Conservation (phyloP, 345 rosid genomes). For the Lepidium didymum region DNA sequence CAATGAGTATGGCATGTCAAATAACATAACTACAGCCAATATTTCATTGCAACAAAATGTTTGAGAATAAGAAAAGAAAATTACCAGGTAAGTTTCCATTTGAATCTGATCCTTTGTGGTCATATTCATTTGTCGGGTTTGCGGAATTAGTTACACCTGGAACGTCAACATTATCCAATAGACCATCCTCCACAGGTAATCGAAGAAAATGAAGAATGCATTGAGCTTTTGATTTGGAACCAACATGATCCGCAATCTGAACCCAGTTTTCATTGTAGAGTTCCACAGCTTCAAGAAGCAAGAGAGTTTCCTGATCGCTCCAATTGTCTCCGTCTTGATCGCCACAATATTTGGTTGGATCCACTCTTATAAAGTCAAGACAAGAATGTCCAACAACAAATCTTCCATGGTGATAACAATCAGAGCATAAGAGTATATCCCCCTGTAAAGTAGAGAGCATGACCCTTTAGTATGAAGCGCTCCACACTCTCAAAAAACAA, state of each 20-base stretch:
- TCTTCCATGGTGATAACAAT: conserved; percentile 85
- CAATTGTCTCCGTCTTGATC: conserved; percentile 84
- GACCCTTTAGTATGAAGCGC: background rate
- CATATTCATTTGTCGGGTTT: conserved; percentile 46
- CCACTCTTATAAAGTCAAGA: conserved; percentile 70
- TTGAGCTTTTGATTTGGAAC: conserved; percentile 92
- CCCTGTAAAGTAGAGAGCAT: conserved; percentile 46
- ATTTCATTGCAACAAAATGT: background rate
- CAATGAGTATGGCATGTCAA: conserved; percentile 7
- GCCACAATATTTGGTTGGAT: conserved; percentile 55
- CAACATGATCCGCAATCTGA: conserved; percentile 91
- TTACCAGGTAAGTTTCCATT: conserved; percentile 58
- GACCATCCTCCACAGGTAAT: conserved; percentile 78
- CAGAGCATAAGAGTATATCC: conserved; percentile 60
- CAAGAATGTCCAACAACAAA: conserved; percentile 83
- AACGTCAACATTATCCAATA: conserved; percentile 77
- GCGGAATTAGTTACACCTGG: conserved; percentile 42
- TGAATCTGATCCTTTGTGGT: conserved; percentile 36
- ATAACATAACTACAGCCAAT: background rate
- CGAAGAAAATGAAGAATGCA: conserved; percentile 92
- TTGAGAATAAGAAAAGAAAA: conserved; percentile 17
- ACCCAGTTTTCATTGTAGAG: conserved; percentile 78
- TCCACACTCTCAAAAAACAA: background rate
- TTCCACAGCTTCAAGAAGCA: conserved; percentile 94
- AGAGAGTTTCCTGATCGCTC: conserved; percentile 84